Conservation (phyloP, 495 filamentous ascomycete species). For the Neohortaea acidophila region DNA sequence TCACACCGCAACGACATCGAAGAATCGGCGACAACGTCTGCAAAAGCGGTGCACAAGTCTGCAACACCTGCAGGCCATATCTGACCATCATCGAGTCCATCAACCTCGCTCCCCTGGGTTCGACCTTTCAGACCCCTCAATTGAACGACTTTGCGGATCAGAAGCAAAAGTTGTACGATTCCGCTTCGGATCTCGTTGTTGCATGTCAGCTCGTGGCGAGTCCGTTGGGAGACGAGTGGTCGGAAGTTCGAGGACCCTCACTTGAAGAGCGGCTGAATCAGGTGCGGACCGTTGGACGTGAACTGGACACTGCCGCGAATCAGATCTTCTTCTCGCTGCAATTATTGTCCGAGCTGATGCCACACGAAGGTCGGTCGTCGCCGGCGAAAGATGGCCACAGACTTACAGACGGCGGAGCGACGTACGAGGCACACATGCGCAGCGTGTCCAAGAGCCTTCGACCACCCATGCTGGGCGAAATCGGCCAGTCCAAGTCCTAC, state of each 20-base stretch:
- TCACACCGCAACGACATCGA: slow-evolving; percentile 54
- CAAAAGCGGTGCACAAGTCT: slow-evolving; percentile 53
- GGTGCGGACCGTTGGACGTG: slow-evolving; percentile 55
- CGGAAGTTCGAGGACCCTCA: slow-evolving; percentile 74
- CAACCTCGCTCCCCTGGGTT: slow-evolving; percentile 59
- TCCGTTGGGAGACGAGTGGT: slow-evolving; percentile 88
- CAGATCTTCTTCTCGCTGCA: slow-evolving; percentile 80
- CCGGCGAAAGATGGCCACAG: slow-evolving; percentile 29
- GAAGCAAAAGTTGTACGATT: slow-evolving; percentile 86
- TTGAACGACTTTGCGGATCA: slow-evolving; percentile 74
- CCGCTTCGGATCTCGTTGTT: slow-evolving; percentile 73
- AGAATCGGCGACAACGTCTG: slow-evolving; percentile 62
- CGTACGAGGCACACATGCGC: slow-evolving; percentile 14
- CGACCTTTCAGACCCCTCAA: slow-evolving; percentile 66
- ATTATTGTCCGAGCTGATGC: slow-evolving; percentile 67
- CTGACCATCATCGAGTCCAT: slow-evolving; percentile 76
- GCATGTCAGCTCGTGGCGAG: slow-evolving; percentile 77
- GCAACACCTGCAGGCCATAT: slow-evolving; percentile 79
- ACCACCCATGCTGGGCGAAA: slow-evolving; percentile 18
- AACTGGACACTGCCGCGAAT: slow-evolving; percentile 71
- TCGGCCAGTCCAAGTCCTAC: slow-evolving; percentile 46
- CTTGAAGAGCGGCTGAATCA: slow-evolving; percentile 76
- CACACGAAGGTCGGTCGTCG: slow-evolving; percentile 33
- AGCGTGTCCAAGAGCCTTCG: slow-evolving; percentile 17
- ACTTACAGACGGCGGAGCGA: slow-evolving; percentile 23